phyloP scores from a whole-genome alignment of 1,139 yeast species.

The Yamadazyma kanchanaburiensis region DNA sequence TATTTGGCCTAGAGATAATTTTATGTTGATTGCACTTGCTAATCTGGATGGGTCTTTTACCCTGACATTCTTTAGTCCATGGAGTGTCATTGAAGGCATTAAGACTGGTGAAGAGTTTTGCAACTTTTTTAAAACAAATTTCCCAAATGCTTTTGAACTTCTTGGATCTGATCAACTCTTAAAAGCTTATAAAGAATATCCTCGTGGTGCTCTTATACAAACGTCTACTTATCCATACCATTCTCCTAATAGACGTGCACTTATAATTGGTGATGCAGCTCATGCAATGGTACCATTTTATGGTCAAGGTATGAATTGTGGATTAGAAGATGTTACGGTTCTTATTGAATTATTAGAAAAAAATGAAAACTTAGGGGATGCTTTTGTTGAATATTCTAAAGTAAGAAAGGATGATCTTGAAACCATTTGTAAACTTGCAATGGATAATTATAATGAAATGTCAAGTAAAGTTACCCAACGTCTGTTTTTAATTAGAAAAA shows the following conservation, averaged over 20 bases:
- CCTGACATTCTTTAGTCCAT: constrained; percentile 84
- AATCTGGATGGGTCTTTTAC: constrained; percentile 86
- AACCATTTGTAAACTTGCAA: constrained; percentile 75
- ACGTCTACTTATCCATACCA: constrained; percentile 69
- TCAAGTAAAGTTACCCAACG: constrained; percentile 73
- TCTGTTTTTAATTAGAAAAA: constrained; percentile 61
- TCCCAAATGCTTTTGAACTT: constrained; percentile 70
- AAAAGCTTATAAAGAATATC: constrained; percentile 55
- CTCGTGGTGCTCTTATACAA: constrained; percentile 75
- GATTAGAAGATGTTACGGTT: constrained; percentile 83
- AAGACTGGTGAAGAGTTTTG: constrained; percentile 41
- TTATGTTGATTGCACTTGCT: constrained; percentile 88
- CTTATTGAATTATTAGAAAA: constrained; percentile 55
- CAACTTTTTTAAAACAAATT: constrained; percentile 55
- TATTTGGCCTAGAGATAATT: constrained; percentile 88
- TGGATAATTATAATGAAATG: constrained; percentile 85
- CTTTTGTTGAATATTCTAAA: constrained; percentile 57
- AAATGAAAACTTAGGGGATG: constrained; percentile 36
- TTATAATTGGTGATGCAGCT: constrained; percentile 89
- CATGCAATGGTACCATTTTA: constrained; percentile 97
- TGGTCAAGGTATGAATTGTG: constrained; percentile 97
- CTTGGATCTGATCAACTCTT: constrained; percentile 60
- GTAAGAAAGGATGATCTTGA: constrained; percentile 62
- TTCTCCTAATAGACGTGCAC: constrained; percentile 54
- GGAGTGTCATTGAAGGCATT: constrained; percentile 58